phyloP scores from a whole-genome alignment of 805 yeast species.

The Myxozyma neotropica region DNA sequence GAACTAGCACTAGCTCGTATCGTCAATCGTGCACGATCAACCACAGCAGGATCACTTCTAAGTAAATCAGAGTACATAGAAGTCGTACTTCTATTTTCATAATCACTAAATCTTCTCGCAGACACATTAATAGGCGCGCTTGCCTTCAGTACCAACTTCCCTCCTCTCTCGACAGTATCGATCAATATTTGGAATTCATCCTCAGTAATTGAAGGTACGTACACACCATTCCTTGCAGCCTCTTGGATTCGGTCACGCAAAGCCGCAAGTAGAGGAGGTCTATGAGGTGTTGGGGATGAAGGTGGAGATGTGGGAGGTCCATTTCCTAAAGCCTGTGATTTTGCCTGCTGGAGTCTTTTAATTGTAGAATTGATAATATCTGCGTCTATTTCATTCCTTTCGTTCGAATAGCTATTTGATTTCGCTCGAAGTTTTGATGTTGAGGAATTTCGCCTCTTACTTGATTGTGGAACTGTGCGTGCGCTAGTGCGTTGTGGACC shows the following conservation, averaged over 20 bases:
- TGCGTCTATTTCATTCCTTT: too few species aligned
- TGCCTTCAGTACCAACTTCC: background rate
- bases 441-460: too few species aligned
- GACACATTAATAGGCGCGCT: background rate
- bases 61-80: background rate
- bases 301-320: background rate
- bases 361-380: too few species aligned
- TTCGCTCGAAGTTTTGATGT: too few species aligned
- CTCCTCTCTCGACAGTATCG: background rate
- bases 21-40: background rate
- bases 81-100: background rate
- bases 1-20: background rate
- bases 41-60: too few species aligned
- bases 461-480: too few species aligned
- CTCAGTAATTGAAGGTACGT: background rate
- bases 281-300: background rate
- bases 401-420: too few species aligned
- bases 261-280: background rate
- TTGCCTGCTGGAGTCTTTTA: too few species aligned
- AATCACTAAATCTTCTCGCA: background rate
- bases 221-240: slow-evolving; percentile 1
- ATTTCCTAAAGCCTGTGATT: background rate
- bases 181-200: background rate
- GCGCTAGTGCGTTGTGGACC: too few species aligned
- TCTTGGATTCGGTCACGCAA: slow-evolving; percentile 2